Percentiles rank a stretch among this genome's conserved stretches.
These are phyloP conservation scores for Lasiosphaeria hispida DNA, from an alignment of 495 filamentous ascomycete genomes.

Conservation along the genomic window DNA sequence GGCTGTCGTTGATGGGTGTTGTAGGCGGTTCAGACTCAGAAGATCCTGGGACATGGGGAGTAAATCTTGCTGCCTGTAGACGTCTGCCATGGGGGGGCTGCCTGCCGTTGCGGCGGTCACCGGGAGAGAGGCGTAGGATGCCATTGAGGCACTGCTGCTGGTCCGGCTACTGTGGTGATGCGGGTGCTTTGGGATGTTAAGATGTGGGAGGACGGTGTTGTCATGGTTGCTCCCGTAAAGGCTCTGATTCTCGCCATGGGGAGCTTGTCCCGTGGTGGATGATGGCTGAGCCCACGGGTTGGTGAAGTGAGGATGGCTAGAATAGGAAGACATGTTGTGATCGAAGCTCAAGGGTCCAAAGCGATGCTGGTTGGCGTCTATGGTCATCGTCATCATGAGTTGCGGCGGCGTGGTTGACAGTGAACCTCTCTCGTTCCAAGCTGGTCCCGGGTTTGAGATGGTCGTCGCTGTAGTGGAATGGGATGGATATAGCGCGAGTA, in stretches of 20 bases:
- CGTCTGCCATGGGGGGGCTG: constrained; percentile 65
- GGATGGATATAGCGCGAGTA: constrained; percentile 28
- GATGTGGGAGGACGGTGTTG: constrained; percentile 29
- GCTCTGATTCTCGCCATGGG: constrained; percentile 50
- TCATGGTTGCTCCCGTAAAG: constrained; percentile 48
- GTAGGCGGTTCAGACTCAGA: constrained; percentile 54
- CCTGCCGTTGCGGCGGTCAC: constrained; percentile 70
- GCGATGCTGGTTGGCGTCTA: constrained; percentile 78
- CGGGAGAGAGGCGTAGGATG: constrained; percentile 67
- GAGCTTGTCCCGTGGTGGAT: constrained; percentile 18
- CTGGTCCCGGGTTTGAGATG: not conserved
- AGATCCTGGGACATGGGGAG: constrained; percentile 75
- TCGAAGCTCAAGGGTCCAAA: constrained; percentile 80
- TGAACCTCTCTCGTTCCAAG: not conserved
- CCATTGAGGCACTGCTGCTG: constrained; percentile 55
- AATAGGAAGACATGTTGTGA: constrained; percentile 56
- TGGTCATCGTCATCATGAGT: constrained; percentile 76
- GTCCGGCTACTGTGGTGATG: constrained; percentile 22
- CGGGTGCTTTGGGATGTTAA: constrained; percentile 46
- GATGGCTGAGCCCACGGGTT: constrained; percentile 76
- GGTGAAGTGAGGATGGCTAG: constrained; percentile 77
- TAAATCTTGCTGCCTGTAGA: constrained; percentile 62
- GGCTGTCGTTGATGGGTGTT: constrained; percentile 47
- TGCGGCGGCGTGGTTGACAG: not conserved
- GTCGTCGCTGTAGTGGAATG: constrained; percentile 13